phyloP scores from a whole-genome alignment of 1,139 yeast genomes.

The Spathaspora sp. region DNA sequence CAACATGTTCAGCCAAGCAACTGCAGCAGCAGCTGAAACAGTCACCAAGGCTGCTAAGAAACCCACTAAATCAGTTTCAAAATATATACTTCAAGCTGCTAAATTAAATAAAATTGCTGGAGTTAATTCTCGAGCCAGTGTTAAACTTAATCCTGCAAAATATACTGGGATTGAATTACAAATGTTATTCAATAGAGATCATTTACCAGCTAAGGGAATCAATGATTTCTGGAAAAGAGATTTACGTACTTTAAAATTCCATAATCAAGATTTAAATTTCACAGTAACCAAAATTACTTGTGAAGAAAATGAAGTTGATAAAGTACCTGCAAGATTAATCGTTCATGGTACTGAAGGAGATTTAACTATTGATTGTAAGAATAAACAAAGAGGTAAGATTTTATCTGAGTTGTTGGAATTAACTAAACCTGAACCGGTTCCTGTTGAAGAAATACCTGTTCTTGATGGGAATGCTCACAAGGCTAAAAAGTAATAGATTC shows the following conservation, averaged over 20 bases:
- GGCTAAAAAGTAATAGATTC: neutral
- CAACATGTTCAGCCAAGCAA: neutral
- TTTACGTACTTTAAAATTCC: conserved; percentile 77
- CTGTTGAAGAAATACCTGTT: conserved; percentile 27
- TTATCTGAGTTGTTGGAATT: conserved; percentile 29
- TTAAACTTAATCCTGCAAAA: conserved; percentile 25
- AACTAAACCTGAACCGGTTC: conserved; percentile 32
- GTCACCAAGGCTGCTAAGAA: neutral
- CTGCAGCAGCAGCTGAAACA: neutral
- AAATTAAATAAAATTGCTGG: conserved; percentile 4
- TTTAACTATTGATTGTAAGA: conserved; percentile 25
- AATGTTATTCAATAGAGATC: conserved; percentile 21
- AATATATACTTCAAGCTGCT: neutral
- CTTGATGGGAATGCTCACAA: neutral
- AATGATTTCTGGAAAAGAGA: conserved; percentile 66
- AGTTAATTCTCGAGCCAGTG: neutral
- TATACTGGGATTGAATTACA: conserved; percentile 29
- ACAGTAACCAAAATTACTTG: conserved; percentile 57
- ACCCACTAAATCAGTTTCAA: too few species aligned
- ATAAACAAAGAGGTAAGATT: conserved; percentile 25
- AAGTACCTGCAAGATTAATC: conserved; percentile 45
- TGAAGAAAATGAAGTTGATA: conserved; percentile 36
- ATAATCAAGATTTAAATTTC: conserved; percentile 69
- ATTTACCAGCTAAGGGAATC: conserved; percentile 37
- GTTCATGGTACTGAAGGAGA: conserved; percentile 22